phyloP scores from a whole-genome alignment of 2,329 filamentous ascomycete species.

The Blumeria graminis region DNA sequence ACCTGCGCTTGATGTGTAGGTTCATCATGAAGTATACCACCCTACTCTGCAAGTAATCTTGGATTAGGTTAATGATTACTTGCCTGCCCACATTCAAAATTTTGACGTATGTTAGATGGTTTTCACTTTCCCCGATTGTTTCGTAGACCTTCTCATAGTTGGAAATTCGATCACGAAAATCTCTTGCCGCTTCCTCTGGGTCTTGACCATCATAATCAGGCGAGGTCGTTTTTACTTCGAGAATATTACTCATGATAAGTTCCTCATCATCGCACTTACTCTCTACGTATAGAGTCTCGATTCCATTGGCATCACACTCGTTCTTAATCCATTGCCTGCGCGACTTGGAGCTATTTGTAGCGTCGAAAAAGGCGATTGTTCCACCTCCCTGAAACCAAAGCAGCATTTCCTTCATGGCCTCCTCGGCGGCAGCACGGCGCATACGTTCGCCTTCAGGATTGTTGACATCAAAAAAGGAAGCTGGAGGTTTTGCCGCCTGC shows the following conservation, averaged over 20 bases:
- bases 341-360: conserved; percentile 83
- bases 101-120: conserved; percentile 80
- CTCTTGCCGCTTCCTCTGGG: conserved; percentile 67
- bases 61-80: conserved; percentile 93
- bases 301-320: conserved; percentile 44
- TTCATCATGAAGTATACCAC: conserved; percentile 98
- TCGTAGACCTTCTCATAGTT: conserved; percentile 97
- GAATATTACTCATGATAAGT: conserved; percentile 93
- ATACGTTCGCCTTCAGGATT: conserved; percentile 81
- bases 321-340: conserved; percentile 82
- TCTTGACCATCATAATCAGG: conserved; percentile 90
- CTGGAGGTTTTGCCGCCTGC: conserved; percentile 69
- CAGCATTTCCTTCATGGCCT: conserved; percentile 81
- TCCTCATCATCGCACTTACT: conserved; percentile 92
- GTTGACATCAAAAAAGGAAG: conserved; percentile 82
- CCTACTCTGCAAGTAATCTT: conserved; percentile 87
- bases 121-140: conserved; percentile 75
- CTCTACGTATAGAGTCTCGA: conserved; percentile 89
- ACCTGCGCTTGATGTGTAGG: conserved; percentile 84
- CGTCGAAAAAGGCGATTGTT: conserved; percentile 80
- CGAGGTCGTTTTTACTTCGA: conserved; percentile 89
- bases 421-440: conserved; percentile 70
- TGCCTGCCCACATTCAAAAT: conserved; percentile 90
- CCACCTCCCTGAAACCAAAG: conserved; percentile 64
- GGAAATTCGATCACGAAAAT: conserved; percentile 82